These are phyloP conservation scores for Boeremia lycopersici DNA, from an alignment of 2,329 filamentous ascomycete species.

Conservation along the genomic window DNA sequence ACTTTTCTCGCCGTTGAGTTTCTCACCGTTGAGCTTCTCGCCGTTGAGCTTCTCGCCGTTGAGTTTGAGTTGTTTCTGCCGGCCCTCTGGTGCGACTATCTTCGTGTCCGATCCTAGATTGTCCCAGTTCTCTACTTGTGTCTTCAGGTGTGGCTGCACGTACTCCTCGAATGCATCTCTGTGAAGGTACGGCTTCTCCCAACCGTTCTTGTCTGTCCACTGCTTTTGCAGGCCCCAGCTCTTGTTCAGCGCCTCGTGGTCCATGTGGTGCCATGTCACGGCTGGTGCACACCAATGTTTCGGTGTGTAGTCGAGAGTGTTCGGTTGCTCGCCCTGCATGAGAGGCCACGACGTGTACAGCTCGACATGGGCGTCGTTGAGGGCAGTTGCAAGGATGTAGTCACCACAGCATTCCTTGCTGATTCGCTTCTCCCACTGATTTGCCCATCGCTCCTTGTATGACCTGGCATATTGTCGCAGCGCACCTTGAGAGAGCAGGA, in stretches of 20 bases:
- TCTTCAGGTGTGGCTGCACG: slow-evolving; percentile 36
- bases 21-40: slow-evolving; percentile 3
- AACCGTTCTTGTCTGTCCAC: slow-evolving; percentile 43
- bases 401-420: slow-evolving; percentile 48
- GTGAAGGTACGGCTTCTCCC: slow-evolving; percentile 41
- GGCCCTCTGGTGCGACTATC: slow-evolving; percentile 24
- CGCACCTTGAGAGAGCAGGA: slow-evolving; percentile 51
- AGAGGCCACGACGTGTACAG: slow-evolving; percentile 50
- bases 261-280: slow-evolving; percentile 47
- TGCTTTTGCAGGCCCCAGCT: slow-evolving; percentile 42
- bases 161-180: slow-evolving; percentile 42
- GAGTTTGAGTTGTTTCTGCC: slow-evolving; percentile 14
- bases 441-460: slow-evolving; percentile 38
- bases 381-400: slow-evolving; percentile 42
- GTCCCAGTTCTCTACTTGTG: slow-evolving; percentile 43
- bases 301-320: slow-evolving; percentile 47
- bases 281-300: slow-evolving; percentile 52
- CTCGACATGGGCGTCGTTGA: slow-evolving; percentile 44
- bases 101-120: slow-evolving; percentile 33
- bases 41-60: neutral
- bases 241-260: slow-evolving; percentile 26
- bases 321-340: slow-evolving; percentile 51
- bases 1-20: slow-evolving; percentile 3
- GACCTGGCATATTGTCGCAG: slow-evolving; percentile 41
- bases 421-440: slow-evolving; percentile 42